Evolutionary conservation across 129 eudicot genomes (phyloP).

Genomic region (Calendula officinalis): DNA sequence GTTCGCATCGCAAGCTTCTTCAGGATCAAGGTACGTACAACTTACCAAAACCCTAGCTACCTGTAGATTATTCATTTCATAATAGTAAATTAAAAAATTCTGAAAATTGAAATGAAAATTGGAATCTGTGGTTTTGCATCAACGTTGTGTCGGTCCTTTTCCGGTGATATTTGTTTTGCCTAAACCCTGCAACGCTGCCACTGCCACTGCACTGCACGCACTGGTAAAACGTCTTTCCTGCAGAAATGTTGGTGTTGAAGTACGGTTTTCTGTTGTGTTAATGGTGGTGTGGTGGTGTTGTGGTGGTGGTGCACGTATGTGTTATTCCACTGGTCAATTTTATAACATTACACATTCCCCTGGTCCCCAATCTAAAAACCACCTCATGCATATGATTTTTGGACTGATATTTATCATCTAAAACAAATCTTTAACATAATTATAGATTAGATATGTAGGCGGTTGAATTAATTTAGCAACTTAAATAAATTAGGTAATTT

Average conservation of each 20-base stretch:
- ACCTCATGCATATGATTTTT: slow-evolving; percentile 27
- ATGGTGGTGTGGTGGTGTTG: slow-evolving; percentile 10
- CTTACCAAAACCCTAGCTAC: neutral
- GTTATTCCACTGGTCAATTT: slow-evolving; percentile 27
- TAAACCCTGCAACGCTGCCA: slow-evolving; percentile 18
- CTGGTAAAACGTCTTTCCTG: slow-evolving; percentile 26
- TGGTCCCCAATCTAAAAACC: slow-evolving; percentile 8
- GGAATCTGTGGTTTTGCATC: slow-evolving; percentile 23
- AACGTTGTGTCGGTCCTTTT: slow-evolving; percentile 30
- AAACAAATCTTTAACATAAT: neutral
- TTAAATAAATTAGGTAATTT: too few relatives aligned
- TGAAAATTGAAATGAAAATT: neutral
- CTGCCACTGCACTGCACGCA: slow-evolving; percentile 17
- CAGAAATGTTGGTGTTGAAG: slow-evolving; percentile 27
- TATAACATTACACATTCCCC: slow-evolving; percentile 16
- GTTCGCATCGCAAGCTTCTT: slow-evolving; percentile 69
- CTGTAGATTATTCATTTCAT: slow-evolving; percentile 12
- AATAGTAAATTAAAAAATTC: neutral
- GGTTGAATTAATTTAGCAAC: too few relatives aligned
- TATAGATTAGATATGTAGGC: neutral
- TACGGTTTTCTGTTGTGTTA: slow-evolving; percentile 21
- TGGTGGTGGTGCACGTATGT: slow-evolving; percentile 33
- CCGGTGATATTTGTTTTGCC: slow-evolving; percentile 26
- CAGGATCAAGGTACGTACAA: slow-evolving; percentile 47
- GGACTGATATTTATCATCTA: neutral